Base-by-base conservation (phyloP, 148 eudicot species). In the Fagopyrum esculentum region DNA sequence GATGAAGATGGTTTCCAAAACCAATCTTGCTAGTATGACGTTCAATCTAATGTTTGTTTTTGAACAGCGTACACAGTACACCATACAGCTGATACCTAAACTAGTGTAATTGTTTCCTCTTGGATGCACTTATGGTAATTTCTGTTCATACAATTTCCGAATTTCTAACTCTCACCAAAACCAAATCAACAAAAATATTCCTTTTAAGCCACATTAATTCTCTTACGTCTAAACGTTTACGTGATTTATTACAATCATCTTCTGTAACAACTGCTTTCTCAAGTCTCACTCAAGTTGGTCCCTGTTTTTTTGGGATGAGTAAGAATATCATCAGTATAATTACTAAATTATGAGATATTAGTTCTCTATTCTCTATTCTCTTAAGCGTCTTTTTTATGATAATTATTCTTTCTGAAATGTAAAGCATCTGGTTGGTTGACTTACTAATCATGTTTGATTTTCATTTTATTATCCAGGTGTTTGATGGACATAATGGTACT, bases 401-500 rank as follows among this genome's bases (percentile, higher is more conserved):
- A 60, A 60, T 22, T 13, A 9, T 29, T 60, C 43, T 29, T 56
- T 5, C 3, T 60, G 40, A 60, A 9, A 6, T 60, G 29, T 60
- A 29, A 22, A 49, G 17, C 35, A 17, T 30, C 46, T 5, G 1
- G 29, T 26, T 63, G 22, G 17, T 40, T 13, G 51, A 43, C n/a
- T 69, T 29, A 16, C 63, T 52, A 52, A 52, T 51, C 40, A 68
- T 9, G 49, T 61, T 76, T 48, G 49, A 29, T 7, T 66, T 19
- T 45, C 22, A 8, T 15, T 76, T 76, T 26, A 9, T 51, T 50
- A 16, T 68, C 63, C 73, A 76, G 78, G 78, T 76, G 12, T 76
- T 76, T 68, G 78, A 76, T 69, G 78, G 78, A 51, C 78, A 76
- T 76, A 61, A 61, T 68, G 78, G 78, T 44, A 76, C 73, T n/a